Base-by-base conservation (phyloP, 2,329 filamentous ascomycete genomes). In the Fusarium temperatum region DNA sequence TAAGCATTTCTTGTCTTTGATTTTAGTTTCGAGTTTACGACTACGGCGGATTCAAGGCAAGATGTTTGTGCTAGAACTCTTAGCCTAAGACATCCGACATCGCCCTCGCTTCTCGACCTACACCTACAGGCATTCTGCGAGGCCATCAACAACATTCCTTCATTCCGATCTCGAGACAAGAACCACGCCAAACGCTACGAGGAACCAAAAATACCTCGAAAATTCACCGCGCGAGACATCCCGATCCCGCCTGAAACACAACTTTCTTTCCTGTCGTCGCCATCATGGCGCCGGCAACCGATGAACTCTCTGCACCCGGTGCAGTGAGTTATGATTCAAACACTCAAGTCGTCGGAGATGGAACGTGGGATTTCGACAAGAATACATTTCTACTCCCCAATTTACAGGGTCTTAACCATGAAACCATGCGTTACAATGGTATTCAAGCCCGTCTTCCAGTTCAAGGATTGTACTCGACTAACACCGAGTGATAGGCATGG, bases 381-480 rank as follows among this genome's bases (percentile, higher is more conserved):
- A 94, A 95, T 79, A 91, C 89, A 24, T 96, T 96, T 80, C 84
- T 96, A 61, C 84, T 96, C 58, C 94, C 94, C 41, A 95, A 95
- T 78, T 84, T 96, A 51, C 86, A 91, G 77, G 93, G 93, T 14
- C 83, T 94, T 73, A 94, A 95, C 80, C 94, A 94, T 81, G 92
- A 92, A 56, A 95, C 93, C 11, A 95, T 94, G 91, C 90, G 88
- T 80, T 95, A 94, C 83, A 96, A 96, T 88, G 94, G 93, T 94
- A 75, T 86, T 55, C 48, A 50, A 24, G 18, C 30, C 50, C 48
- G 24, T 54, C 39, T 53, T 35, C 50, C n/a, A 26, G n/a, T 48
- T 22, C n/a, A 12, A 28, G 28, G 24, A 32, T 13, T 13, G 39
- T 22, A 36, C 24, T 35, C 30, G 45, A 50, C 66, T 75, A 76